phyloP scores from a whole-genome alignment of 1,139 yeast species.

The Debaryomyces nepalensis region DNA sequence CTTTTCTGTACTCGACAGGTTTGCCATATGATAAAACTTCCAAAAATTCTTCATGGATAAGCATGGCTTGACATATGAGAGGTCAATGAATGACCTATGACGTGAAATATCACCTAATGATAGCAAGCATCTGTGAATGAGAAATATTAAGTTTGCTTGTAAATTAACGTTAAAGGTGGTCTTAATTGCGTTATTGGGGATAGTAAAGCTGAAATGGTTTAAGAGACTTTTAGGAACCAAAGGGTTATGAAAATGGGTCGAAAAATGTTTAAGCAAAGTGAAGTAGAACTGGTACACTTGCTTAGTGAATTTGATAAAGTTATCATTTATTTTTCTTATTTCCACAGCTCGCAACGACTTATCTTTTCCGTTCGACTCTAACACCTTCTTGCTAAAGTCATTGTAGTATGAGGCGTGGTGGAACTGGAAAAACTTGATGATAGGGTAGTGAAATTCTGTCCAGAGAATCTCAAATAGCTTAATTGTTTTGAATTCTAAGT shows the following conservation, averaged over 20 bases:
- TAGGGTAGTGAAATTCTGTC: conserved; percentile 67
- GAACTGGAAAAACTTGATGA: conserved; percentile 56
- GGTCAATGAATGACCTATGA: conserved; percentile 54
- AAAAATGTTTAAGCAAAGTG: conserved; percentile 39
- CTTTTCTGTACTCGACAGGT: conserved; percentile 35
- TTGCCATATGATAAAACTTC: conserved; percentile 28
- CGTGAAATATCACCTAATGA: conserved; percentile 65
- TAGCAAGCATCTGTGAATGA: conserved; percentile 58
- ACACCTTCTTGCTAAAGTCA: conserved; percentile 16
- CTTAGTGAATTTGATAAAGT: conserved; percentile 52
- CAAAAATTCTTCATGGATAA: conserved; percentile 38
- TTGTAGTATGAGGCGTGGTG: conserved; percentile 40
- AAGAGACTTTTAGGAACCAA: conserved; percentile 36
- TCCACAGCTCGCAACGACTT: conserved; percentile 47
- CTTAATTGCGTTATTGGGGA: conserved; percentile 20
- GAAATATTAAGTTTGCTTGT: conserved; percentile 49
- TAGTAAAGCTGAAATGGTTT: conserved; percentile 27
- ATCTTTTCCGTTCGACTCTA: conserved; percentile 22
- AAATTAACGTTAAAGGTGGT: conserved; percentile 26
- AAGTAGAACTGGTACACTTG: conserved; percentile 53
- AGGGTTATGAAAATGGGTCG: conserved; percentile 40
- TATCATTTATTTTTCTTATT: conserved; percentile 57
- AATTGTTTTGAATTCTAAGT: conserved; percentile 36
- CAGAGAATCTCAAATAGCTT: conserved; percentile 54
- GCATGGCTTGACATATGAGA: conserved; percentile 43